These are phyloP conservation scores for Aspergillus candidus DNA, from an alignment of 2,329 filamentous ascomycete genomes.

Conservation along the genomic window DNA sequence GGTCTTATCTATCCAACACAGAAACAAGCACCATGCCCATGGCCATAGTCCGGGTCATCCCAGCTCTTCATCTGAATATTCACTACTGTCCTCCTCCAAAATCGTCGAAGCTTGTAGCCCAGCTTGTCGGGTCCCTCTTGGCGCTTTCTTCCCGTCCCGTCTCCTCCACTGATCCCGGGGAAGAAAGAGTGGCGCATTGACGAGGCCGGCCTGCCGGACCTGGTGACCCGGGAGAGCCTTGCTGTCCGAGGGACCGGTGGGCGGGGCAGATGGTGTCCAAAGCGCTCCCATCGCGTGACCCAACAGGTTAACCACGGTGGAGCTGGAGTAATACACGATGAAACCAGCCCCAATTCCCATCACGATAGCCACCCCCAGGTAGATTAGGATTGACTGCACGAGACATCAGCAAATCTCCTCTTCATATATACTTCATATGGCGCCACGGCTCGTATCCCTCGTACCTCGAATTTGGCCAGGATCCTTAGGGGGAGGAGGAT, in stretches of 20 bases:
- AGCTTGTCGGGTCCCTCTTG: not conserved
- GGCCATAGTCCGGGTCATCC: too few species aligned
- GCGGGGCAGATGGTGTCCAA: not conserved
- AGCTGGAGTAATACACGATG: not conserved
- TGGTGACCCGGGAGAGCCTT: too few species aligned
- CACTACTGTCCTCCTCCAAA: conserved; percentile 27
- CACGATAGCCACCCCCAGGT: too few species aligned
- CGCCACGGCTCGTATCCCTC: conserved; percentile 1
- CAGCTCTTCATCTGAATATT: conserved; percentile 7
- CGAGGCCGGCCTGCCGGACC: too few species aligned
- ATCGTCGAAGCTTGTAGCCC: conserved; percentile 22
- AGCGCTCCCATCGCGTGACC: not conserved
- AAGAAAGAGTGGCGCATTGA: not conserved
- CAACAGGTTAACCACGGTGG: not conserved
- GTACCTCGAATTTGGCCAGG: conserved; percentile 52
- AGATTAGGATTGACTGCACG: too few species aligned
- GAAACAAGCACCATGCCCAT: too few species aligned
- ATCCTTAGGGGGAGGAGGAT: conserved; percentile 46
- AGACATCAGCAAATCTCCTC: too few species aligned
- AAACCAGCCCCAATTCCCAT: too few species aligned
- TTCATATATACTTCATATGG: too few species aligned
- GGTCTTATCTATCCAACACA: too few species aligned
- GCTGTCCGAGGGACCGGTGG: not conserved
- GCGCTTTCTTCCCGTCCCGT: conserved; percentile 1
- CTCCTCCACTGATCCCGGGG: not conserved